A percentile compares a stretch with the other conserved stretches of the same genome.
phyloP scores from a whole-genome alignment of 345 rosid species.

The Populus tremula region DNA sequence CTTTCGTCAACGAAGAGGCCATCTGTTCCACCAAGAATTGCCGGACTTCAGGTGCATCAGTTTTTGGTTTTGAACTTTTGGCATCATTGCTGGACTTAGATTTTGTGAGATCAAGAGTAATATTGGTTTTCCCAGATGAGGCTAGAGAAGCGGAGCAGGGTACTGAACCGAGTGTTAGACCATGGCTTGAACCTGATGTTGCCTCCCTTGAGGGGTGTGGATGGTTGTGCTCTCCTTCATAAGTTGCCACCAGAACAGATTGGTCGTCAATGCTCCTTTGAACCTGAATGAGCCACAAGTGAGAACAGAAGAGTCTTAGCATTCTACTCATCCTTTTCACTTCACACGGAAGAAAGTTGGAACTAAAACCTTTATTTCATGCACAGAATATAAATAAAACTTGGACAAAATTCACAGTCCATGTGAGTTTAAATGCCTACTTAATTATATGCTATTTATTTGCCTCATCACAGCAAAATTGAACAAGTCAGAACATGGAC shows the following conservation, averaged over 20 bases:
- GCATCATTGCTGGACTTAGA: slow-evolving; percentile 31
- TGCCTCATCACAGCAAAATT: background rate
- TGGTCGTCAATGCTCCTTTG: slow-evolving; percentile 93
- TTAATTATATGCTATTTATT: background rate
- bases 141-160: slow-evolving; percentile 44
- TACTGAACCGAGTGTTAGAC: slow-evolving; percentile 33
- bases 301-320: background rate
- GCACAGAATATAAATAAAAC: background rate
- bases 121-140: slow-evolving; percentile 34
- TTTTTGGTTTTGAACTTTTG: slow-evolving; percentile 31
- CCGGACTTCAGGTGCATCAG: slow-evolving; percentile 60
- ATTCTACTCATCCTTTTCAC: background rate
- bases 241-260: slow-evolving; percentile 80
- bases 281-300: slow-evolving; percentile 48
- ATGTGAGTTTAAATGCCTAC: background rate
- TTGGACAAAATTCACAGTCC: background rate
- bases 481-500: background rate
- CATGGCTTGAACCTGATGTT: slow-evolving; percentile 45
- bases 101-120: slow-evolving; percentile 54
- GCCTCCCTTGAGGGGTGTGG: slow-evolving; percentile 63
- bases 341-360: background rate
- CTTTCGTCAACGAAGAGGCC: slow-evolving; percentile 89
- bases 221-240: slow-evolving; percentile 98
- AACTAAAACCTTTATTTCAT: background rate
- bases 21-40: slow-evolving; percentile 85